These are phyloP conservation scores for Rhytidiadelphus loreus DNA, from an alignment of 225 moss, liverwort and hornwort species.

Conservation along the genomic window DNA sequence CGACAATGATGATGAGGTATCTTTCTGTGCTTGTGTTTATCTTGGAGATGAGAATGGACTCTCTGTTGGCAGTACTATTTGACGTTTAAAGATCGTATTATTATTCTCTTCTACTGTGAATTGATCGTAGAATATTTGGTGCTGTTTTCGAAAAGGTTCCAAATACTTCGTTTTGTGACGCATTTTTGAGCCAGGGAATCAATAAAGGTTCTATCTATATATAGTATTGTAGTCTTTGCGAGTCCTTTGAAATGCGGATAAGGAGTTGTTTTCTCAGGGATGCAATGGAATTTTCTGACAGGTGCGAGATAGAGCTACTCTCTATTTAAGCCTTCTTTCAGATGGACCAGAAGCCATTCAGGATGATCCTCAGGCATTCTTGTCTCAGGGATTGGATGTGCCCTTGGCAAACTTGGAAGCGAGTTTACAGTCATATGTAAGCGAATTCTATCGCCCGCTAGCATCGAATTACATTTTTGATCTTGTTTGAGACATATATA, in stretches of 20 bases:
- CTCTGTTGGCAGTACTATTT: neutral
- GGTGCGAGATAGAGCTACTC: slow-evolving; percentile 82
- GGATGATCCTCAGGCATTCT: slow-evolving; percentile 29
- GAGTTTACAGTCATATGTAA: slow-evolving; percentile 60
- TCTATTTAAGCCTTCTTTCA: slow-evolving; percentile 56
- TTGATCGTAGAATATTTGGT: neutral
- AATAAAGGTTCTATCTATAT: neutral
- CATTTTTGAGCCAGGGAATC: neutral
- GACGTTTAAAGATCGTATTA: neutral
- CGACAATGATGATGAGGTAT: slow-evolving; percentile 95
- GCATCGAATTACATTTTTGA: neutral
- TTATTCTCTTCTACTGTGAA: neutral
- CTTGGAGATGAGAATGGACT: neutral
- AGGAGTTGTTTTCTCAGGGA: neutral
- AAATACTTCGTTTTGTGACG: neutral
- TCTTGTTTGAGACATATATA: neutral
- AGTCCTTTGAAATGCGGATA: neutral
- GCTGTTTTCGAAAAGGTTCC: neutral
- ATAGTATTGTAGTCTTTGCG: neutral
- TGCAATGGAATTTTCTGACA: slow-evolving; percentile 6
- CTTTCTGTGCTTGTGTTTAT: neutral
- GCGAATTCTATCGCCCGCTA: neutral
- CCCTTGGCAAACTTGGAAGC: slow-evolving; percentile 76
- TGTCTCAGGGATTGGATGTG: slow-evolving; percentile 55
- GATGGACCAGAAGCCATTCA: slow-evolving; percentile 32